phyloP scores from a whole-genome alignment of 768 basidiomycete species.

The Lepiota brunneoincarnata region DNA sequence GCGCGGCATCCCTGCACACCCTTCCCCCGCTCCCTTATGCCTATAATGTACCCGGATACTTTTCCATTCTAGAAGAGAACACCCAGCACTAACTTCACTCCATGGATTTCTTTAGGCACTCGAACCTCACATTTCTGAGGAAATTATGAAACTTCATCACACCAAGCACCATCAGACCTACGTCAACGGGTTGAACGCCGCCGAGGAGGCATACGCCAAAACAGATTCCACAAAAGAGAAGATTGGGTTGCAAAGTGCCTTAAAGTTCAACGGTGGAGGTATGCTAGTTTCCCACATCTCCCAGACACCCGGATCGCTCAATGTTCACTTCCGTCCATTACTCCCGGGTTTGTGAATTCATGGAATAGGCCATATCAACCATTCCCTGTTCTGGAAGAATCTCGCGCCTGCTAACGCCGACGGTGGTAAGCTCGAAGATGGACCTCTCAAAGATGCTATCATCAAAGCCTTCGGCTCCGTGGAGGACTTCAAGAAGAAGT shows the following conservation, averaged over 20 bases:
- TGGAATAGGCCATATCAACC: slow-evolving; percentile 83
- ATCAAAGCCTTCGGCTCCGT: slow-evolving; percentile 60
- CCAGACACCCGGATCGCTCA: slow-evolving; percentile 4
- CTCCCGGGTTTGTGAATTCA: neutral
- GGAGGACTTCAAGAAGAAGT: slow-evolving; percentile 72
- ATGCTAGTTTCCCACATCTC: slow-evolving; percentile 22
- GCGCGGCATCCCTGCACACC: slow-evolving; percentile 30
- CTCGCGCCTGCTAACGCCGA: slow-evolving; percentile 69
- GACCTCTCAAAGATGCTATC: slow-evolving; percentile 69
- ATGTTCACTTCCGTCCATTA: neutral
- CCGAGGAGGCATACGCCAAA: slow-evolving; percentile 73
- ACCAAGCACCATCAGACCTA: slow-evolving; percentile 95
- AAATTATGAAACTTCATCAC: slow-evolving; percentile 97
- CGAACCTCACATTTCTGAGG: slow-evolving; percentile 86
- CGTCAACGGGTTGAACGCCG: slow-evolving; percentile 88
- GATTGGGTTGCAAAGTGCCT: slow-evolving; percentile 84
- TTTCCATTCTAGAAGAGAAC: neutral
- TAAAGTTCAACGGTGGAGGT: slow-evolving; percentile 98
- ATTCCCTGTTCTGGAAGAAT: slow-evolving; percentile 96
- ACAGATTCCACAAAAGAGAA: slow-evolving; percentile 69
- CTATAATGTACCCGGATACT: slow-evolving; percentile 49
- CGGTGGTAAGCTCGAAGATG: slow-evolving; percentile 59
- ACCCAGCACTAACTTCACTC: neutral
- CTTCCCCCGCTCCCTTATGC: slow-evolving; percentile 75
- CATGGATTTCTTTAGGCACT: slow-evolving; percentile 46